phyloP scores from a whole-genome alignment of 1,139 yeast species.

The Ogataea hybrid region DNA sequence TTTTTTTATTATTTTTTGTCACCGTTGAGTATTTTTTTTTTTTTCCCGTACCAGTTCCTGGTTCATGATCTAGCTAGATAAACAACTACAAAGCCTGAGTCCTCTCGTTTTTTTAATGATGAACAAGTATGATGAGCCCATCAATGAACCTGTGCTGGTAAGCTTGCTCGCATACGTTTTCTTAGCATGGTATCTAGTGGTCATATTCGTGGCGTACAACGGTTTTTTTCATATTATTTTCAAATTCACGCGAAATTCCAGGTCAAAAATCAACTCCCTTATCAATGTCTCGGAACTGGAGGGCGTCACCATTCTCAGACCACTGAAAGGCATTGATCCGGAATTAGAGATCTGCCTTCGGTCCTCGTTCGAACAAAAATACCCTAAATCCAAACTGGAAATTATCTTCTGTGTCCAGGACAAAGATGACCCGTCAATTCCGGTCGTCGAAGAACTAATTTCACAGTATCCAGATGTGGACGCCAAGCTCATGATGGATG shows the following conservation, averaged over 20 bases:
- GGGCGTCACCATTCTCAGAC: conserved; percentile 80
- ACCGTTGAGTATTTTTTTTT: background rate
- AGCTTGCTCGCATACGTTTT: conserved; percentile 9
- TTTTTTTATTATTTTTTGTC: too few species aligned
- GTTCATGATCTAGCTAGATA: background rate
- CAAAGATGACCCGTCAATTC: conserved; percentile 61
- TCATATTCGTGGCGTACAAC: conserved; percentile 41
- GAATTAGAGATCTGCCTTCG: conserved; percentile 68
- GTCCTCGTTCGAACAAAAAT: conserved; percentile 66
- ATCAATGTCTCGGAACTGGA: conserved; percentile 34
- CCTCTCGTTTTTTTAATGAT: background rate
- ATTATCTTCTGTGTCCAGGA: conserved; percentile 75
- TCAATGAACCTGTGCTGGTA: background rate
- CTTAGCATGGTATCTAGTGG: conserved; percentile 31
- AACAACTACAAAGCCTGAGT: background rate
- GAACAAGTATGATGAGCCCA: background rate
- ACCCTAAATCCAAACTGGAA: conserved; percentile 59
- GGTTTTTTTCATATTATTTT: conserved; percentile 48
- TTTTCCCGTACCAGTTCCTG: background rate
- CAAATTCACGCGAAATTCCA: conserved; percentile 34
- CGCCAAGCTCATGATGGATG: conserved; percentile 52
- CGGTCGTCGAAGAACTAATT: conserved; percentile 51
- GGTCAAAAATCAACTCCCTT: conserved; percentile 14
- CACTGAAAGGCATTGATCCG: conserved; percentile 81
- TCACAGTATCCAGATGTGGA: conserved; percentile 55